phyloP scores from a whole-genome alignment of 1,284 basidiomycete species.

The Sanghuangporus baumii region DNA sequence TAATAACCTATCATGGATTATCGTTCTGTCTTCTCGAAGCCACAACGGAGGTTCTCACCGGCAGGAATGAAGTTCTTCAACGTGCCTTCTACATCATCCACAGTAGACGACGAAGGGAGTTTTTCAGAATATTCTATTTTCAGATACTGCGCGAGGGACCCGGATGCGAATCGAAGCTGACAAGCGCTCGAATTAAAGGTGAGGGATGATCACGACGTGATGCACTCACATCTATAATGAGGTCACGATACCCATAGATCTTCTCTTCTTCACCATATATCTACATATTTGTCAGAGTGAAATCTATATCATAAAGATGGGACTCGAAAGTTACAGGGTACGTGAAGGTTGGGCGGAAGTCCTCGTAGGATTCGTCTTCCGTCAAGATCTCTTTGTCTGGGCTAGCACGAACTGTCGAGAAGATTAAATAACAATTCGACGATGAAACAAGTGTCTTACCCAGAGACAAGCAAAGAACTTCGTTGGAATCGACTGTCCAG shows the following conservation, averaged over 20 bases:
- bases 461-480: constrained; percentile 66
- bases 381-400: constrained; percentile 58
- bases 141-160: constrained; percentile 76
- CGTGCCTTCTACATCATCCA: constrained; percentile 84
- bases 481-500: constrained; percentile 78
- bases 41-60: constrained; percentile 35
- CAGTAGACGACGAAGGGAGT: constrained; percentile 65
- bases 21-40: background rate
- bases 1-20: constrained; percentile 46
- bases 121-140: constrained; percentile 63
- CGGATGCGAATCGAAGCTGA: constrained; percentile 83
- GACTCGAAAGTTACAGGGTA: constrained; percentile 56
- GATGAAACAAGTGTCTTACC: constrained; percentile 37
- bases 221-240: constrained; percentile 71
- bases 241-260: constrained; percentile 88
- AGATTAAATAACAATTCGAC: background rate
- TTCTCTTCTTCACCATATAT: constrained; percentile 96
- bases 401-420: constrained; percentile 47
- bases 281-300: constrained; percentile 28
- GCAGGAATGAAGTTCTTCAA: constrained; percentile 77
- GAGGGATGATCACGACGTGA: background rate
- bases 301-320: background rate
- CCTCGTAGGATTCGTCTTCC: constrained; percentile 53
- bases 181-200: background rate
- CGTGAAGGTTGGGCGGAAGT: constrained; percentile 81